Evolutionary conservation across 1,284 basidiomycete species (phyloP), one percentile per base, ranked within the genome.

Genomic region (Ustilago shanxiensis): DNA sequence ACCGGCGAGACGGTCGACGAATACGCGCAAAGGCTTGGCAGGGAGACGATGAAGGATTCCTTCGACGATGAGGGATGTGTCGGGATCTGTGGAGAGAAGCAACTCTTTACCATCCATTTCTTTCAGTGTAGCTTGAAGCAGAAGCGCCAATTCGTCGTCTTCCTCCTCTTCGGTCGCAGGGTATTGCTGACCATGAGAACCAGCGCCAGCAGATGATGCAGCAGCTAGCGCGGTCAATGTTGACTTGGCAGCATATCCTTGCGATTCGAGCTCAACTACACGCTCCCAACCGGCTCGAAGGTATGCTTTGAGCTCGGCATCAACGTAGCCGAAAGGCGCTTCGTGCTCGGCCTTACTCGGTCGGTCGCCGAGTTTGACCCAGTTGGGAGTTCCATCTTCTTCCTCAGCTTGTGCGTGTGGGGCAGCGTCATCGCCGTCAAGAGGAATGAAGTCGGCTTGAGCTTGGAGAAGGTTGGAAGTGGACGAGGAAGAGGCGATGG

Each of bases 51-150:
- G 54, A 6, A 81, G 61, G 54, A 86, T 67, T 29, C 69, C 77
- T 54, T 86, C 84, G 10, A 86, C 68, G 24, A 84, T 80, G 20
- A 84, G 57, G 13, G 80, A 82, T 9, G 79, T 80, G 26, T 84
- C 82, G 7, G 80, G 78, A 45, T 86, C 84, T 8, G 84, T 86
- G 22, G 83, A 81, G 1, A 84, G 66, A 3, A 65, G 31, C 9
- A 85, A 78, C 61, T 85, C 84, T 20, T 80, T 74, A 13, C 84
- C 84, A 28, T 81, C 75, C 61, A 84, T 77, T 60, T 86, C 84
- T 24, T 69, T 62, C 33, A 85, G 72, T 7, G 79, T 81, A 2
- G 84, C 84, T 51, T 82, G 74, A n/a, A 85, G 49, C 2, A 86
- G 76, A 11, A 82, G 47, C 13, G 66, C 53, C 5, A 76, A 60